Evolutionary conservation across 2,329 filamentous ascomycete species (phyloP).

Genomic region (Botrytis hyacinthi): DNA sequence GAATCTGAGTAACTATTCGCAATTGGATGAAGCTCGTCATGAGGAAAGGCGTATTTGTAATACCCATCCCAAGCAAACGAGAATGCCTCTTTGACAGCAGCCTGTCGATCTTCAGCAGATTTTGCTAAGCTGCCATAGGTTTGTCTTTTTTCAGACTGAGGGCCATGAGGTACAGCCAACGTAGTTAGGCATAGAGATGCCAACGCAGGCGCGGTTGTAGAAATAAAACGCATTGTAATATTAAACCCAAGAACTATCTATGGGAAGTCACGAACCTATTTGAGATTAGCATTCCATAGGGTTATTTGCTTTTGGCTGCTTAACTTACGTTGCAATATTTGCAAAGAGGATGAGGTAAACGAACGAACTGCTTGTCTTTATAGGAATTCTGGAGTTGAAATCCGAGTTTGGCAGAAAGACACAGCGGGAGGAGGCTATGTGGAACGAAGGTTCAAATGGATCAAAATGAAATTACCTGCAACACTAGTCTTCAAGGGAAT

Average conservation of each 20-base stretch:
- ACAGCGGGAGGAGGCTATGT: neutral
- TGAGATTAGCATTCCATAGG: neutral
- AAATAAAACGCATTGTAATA: conserved; percentile 30
- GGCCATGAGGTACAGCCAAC: conserved; percentile 28
- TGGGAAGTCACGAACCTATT: neutral
- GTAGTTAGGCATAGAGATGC: conserved; percentile 23
- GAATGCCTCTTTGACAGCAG: conserved; percentile 67
- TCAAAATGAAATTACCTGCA: neutral
- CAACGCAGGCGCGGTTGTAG: conserved; percentile 24
- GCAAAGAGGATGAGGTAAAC: neutral
- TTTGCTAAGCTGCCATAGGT: conserved; percentile 23
- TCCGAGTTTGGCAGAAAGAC: neutral
- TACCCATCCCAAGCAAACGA: conserved; percentile 71
- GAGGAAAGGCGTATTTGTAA: conserved; percentile 69
- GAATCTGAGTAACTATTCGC: conserved; percentile 65
- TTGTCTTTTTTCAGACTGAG: conserved; percentile 21
- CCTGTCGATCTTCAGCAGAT: conserved; percentile 44
- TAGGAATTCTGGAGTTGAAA: neutral
- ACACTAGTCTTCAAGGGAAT: neutral
- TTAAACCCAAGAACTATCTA: conserved; percentile 10
- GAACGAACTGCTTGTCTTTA: neutral
- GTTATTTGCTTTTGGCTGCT: neutral
- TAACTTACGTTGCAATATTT: neutral
- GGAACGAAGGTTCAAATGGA: neutral
- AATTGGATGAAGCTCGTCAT: conserved; percentile 72